Conservation (phyloP, 139 green algal species). For the Astrephomene gubernaculifera region DNA sequence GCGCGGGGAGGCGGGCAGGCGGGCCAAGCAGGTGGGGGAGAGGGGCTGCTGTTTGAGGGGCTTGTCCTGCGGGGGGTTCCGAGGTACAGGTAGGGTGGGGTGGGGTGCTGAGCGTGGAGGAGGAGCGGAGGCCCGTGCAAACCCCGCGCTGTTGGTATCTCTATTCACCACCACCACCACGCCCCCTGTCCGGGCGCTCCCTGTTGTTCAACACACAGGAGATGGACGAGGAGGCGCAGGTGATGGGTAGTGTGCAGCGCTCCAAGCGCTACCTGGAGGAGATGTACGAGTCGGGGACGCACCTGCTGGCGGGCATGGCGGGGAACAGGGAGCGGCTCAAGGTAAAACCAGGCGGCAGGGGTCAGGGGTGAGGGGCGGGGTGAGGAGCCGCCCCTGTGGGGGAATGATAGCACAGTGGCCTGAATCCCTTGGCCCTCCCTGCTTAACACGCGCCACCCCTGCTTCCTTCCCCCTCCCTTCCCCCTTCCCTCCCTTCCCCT, state of each 20-base stretch:
- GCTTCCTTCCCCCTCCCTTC: background rate
- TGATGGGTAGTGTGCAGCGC: conserved; percentile 62
- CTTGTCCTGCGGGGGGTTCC: too few relatives aligned
- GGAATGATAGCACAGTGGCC: background rate
- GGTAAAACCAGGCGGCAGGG: conserved; percentile 39
- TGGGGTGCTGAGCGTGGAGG: too few relatives aligned
- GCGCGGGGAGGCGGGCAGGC: conserved; percentile 49
- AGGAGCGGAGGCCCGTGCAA: too few relatives aligned
- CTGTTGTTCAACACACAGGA: too few relatives aligned
- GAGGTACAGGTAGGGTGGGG: too few relatives aligned
- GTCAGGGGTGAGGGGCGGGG: background rate
- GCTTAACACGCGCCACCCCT: background rate
- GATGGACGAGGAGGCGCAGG: conserved; percentile 69
- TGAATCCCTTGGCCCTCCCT: background rate
- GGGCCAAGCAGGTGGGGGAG: conserved; percentile 37
- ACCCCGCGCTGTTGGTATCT: too few relatives aligned
- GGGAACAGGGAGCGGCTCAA: conserved; percentile 86
- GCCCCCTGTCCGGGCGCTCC: too few relatives aligned
- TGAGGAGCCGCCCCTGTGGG: too few relatives aligned
- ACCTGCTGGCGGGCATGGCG: conserved; percentile 82
- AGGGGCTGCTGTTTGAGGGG: too few relatives aligned
- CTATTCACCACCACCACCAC: too few relatives aligned
- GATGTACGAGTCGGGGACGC: conserved; percentile 78
- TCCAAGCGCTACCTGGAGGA: conserved; percentile 82
- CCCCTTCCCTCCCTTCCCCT: background rate